Evolutionary conservation across 768 basidiomycete genomes (phyloP), one percentile per base, ranked within the genome.

Genomic region (Termitomyces sp.): DNA sequence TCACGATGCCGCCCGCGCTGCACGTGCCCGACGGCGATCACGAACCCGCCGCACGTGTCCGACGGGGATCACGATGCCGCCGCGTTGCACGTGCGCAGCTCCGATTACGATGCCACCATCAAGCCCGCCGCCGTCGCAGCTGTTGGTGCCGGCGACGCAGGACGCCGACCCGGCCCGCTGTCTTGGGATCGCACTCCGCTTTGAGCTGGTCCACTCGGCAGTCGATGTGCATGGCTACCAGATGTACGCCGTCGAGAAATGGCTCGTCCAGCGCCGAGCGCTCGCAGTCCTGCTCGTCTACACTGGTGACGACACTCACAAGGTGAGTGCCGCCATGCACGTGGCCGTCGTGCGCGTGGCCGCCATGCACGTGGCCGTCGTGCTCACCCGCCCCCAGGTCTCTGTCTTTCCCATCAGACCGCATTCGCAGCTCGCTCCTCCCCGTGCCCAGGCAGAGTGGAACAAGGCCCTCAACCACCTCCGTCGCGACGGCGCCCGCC

Each of bases 181-280:
- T 19, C 39, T 61, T 16, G 51, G 44, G 17, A 65, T 71, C 10
- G 74, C 76, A 19, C 72, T 73, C 47, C 73, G 70, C 48, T 82
- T 85, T 59, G 76, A 79, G 63, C 68, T 82, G 54, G 75, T 76
- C 8, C 72, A 78, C 37, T 76, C 80, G 34, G 69, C 71, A 17
- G 62, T 84, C 45, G 71, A 82, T 44, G 65, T 89, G 23, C 66
- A 74, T 19, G 85, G 86, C 1, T 91, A 85, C 70, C 91, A 92
- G 71, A 76, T 93, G 55, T 94, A 92, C 66, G 91, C 89, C 0
- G 91, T 94, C 9, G 88, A 93, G 75, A 88, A 88, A 68, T 93
- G 91, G 88, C 77, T 92, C 56, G 83, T 88, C 8, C 83, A 87
- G 52, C 79, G 87, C 56, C 76, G 83, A 16, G 78, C 80, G 3